phyloP scores from a whole-genome alignment of 1,284 basidiomycete genomes.

The Cryptococcus sp. region DNA sequence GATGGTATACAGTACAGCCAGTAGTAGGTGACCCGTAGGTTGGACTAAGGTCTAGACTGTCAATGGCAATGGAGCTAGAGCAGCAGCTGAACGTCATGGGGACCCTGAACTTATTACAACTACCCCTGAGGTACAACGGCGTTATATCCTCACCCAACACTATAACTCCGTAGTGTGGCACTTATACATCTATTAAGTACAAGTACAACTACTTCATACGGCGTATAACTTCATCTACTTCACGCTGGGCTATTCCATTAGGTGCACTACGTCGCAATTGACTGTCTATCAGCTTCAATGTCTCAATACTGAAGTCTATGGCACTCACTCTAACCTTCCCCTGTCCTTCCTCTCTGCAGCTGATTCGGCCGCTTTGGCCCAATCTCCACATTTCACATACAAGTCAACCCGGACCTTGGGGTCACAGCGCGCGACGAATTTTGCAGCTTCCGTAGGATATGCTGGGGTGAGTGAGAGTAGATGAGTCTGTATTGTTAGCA shows the following conservation, averaged over 20 bases:
- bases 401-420: constrained; percentile 73
- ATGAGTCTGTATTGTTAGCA: constrained; percentile 43
- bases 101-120: no score
- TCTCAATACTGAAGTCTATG: neutral
- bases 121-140: no score
- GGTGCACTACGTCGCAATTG: constrained; percentile 66
- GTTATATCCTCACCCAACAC: no score
- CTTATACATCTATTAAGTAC: no score
- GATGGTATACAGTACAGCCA: no score
- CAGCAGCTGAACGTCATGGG: no score
- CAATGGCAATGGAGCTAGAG: no score
- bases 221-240: constrained; percentile 62
- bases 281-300: constrained; percentile 47
- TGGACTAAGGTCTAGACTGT: no score
- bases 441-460: constrained; percentile 64
- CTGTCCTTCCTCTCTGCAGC: constrained; percentile 82
- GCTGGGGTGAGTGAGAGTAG: constrained; percentile 36
- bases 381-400: constrained; percentile 81
- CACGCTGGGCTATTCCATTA: constrained; percentile 69
- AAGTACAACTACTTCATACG: constrained; percentile 11
- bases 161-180: no score
- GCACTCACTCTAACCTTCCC: constrained; percentile 69
- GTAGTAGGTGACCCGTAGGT: no score
- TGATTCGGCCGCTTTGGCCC: constrained; percentile 77
- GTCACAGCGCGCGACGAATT: constrained; percentile 77